Evolutionary conservation across 441 rosid species (phyloP), one percentile per base, ranked within the genome.

Genomic region (Aleurites moluccanus): DNA sequence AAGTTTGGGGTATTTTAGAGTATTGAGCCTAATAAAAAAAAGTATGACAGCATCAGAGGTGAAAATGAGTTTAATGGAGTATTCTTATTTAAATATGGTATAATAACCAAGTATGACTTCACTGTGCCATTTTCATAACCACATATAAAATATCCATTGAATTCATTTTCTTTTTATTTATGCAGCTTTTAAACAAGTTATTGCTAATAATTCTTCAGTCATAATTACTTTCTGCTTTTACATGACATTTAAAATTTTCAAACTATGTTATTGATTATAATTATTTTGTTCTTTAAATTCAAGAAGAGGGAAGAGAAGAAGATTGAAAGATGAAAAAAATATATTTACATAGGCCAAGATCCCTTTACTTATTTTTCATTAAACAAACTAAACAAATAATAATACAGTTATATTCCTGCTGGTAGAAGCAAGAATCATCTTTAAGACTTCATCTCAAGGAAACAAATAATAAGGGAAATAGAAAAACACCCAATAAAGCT

Each of bases 301-400:
- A 68, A 52, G 18, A 20, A n/a, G n/a, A n/a, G 49, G 2, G 6
- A 6, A 10, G 16, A 30, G 35, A 4, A 44, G 35, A 63, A 20
- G 3, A 25, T 15, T 40, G 16, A 7, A 9, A 10, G 3, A 40
- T 70, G 16, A 64, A 27, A 57, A 40, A 38, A 35, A 56, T 64
- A 55, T 21, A n/a, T 73, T 67, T 14, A 20, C 9, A 57, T 25
- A 18, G 25, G 59, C 15, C 15, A 21, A 10, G 16, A 23, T 23
- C 18, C 42, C n/a, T 9, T n/a, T n/a, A n/a, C n/a, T 33, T 5
- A 14, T 66, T 75, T 15, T 30, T 73, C 64, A 40, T 28, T 64
- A 27, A 80, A 33, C 61, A 77, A 80, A 44, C 73, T 33, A 66
- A 60, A 72, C 57, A 73, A 77, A 44, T 38, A 61, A n/a, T 73